Evolutionary conservation across 768 basidiomycete genomes (phyloP), one percentile per base, ranked within the genome.

Genomic region (Mrakia blollopis): DNA sequence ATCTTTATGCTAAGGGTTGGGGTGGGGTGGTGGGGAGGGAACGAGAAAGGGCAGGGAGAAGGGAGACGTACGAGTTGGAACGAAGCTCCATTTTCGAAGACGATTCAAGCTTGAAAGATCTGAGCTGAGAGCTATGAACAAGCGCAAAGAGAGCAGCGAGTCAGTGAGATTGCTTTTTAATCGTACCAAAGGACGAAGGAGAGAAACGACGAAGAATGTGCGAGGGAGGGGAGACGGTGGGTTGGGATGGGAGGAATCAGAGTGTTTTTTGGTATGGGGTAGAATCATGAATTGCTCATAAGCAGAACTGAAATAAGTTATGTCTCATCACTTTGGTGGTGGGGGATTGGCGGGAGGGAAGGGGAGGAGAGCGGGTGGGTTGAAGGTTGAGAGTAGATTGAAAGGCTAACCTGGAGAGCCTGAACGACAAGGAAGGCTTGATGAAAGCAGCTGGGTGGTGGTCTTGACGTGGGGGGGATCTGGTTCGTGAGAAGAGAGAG

Each of bases 211-310:
- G 50, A 52, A 23, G 50, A 16, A 52, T 9, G 23, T 3, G 18
- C 54, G 54, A 54, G 28, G 13, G 65, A 3, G 37, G 65, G 37
- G 65, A 41, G 18, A 41, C 65, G 39, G 39, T 18, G 35, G 7
- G 62, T 63, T 35, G 62, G 7, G 30, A 16, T 16, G 62, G 7
- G 28, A n/a, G 65, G 65, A 21, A 57, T 57, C 57, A 57, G 57
- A 57, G 57, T 50, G 57, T 57, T 57, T 57, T 63, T 32, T 63
- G 62, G 35, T 35, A n/a, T 68, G 65, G 35, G 65, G 65, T 68
- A 68, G 65, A 68, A 68, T 68, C 65, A 68, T 35, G 39, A 39
- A 68, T 68, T 68, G 65, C 65, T 68, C 65, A 68, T 35, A 68
- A 68, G 65, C 65, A 68, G 65, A 68, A 68, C 65, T 68, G 65